phyloP scores from a whole-genome alignment of 306 rosid species.

The Cucurbita argyrosperma region DNA sequence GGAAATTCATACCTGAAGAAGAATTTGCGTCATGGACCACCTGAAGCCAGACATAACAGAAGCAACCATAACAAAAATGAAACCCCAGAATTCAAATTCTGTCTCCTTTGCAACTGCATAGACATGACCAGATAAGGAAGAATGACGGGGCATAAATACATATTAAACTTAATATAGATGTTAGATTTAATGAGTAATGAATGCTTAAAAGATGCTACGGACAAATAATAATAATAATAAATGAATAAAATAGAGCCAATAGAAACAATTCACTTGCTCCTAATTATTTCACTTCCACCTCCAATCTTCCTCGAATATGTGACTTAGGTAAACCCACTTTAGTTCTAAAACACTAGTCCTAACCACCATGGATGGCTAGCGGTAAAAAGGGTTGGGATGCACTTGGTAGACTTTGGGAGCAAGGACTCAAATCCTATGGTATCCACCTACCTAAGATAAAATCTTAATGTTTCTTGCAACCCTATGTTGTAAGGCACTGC shows the following conservation, averaged over 20 bases:
- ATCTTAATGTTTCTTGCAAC: background rate
- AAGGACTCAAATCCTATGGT: background rate
- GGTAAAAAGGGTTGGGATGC: background rate
- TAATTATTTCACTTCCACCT: background rate
- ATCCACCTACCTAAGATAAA: background rate
- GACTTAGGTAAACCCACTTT: background rate
- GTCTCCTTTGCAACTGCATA: constrained; percentile 74
- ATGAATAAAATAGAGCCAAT: background rate
- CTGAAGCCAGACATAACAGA: constrained; percentile 99
- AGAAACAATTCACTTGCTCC: background rate
- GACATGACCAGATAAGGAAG: background rate
- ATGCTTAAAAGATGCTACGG: background rate
- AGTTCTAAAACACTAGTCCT: background rate
- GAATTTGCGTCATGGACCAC: constrained; percentile 97
- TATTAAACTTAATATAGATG: background rate
- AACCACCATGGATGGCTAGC: background rate
- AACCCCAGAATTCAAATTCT: constrained; percentile 79
- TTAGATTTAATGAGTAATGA: background rate
- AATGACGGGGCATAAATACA: constrained; percentile 10
- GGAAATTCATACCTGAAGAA: constrained; percentile 59
- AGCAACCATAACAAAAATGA: constrained; percentile 90
- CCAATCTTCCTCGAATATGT: background rate
- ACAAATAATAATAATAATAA: background rate
- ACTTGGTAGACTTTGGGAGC: background rate
- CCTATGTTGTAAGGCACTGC: background rate